Evolutionary conservation across 2,329 filamentous ascomycete species (phyloP), one percentile per base, ranked within the genome.

Genomic region (Sphaerulina musiva): DNA sequence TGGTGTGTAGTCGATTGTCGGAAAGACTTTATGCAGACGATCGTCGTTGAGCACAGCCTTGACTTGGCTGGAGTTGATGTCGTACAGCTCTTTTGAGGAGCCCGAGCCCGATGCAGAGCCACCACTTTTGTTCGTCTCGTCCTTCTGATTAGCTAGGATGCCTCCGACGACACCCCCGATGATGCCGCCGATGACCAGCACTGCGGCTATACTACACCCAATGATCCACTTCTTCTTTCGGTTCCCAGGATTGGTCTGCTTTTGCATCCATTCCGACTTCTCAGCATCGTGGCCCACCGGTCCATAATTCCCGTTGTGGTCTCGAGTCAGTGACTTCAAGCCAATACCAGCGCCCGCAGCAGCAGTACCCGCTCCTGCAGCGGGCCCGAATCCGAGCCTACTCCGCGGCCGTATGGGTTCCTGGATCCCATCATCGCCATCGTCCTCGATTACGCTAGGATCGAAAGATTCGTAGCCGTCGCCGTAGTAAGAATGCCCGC

Each of bases 1-100:
- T 0, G 92, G 90, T 0, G 92, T 97, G 69, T 97, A 97, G 72
- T 96, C 92, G 73, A 97, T 88, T 26, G 90, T 92, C 0, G 90
- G 88, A 70, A 97, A 97, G 2, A 97, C 89, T 70, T 89, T 95
- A 78, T 95, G 89, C 23, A 97, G 78, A 59, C 90, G 74, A 0
- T 77, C 68, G 71, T 95, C 95, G 74, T 87, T 85, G 76, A 96
- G 77, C 11, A 97, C 77, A 3, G 78, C 77, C 74, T 95, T 80
- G 73, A 96, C 95, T 72, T 95, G 87, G 1, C 73, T 62, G 7
- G 89, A 95, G 69, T 92, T 75, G 46, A 66, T 62, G 69, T 84
- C 83, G 70, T 78, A 73, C 6, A 95, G 79, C 59, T 92, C 87
- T 9, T 55, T 44, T 7, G 51, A 46, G 31, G 50, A 56, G 2